A percentile compares a stretch with the other conserved stretches of the same genome.
These are phyloP conservation scores for Xylaria multiplex DNA, from an alignment of 2,329 filamentous ascomycete species.

Conservation along the genomic window DNA sequence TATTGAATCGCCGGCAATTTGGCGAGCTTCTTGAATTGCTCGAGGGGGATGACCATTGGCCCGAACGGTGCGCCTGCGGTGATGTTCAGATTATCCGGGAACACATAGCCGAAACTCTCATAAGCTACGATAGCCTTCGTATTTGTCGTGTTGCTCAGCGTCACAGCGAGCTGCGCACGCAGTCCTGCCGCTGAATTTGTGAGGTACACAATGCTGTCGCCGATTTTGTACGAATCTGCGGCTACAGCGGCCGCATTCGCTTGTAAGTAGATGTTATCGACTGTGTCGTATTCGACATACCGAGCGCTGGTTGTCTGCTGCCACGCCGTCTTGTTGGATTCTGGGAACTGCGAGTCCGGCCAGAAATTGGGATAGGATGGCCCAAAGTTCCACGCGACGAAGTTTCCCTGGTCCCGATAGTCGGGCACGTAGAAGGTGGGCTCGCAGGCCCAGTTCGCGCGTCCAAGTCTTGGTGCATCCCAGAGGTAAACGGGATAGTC, in stretches of 20 bases:
- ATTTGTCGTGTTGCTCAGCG: constrained; percentile 50
- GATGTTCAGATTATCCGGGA: constrained; percentile 43
- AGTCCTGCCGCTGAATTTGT: constrained; percentile 51
- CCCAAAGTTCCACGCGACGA: constrained; percentile 52
- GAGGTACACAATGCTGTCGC: constrained; percentile 49
- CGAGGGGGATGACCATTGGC: constrained; percentile 41
- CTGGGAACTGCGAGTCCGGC: constrained; percentile 51
- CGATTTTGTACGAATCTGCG: constrained; percentile 49
- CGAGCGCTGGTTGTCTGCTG: constrained; percentile 49
- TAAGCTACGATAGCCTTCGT: constrained; percentile 51
- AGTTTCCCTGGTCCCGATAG: constrained; percentile 51
- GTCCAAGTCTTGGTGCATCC: constrained; percentile 52
- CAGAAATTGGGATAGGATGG: constrained; percentile 48
- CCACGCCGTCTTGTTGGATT: constrained; percentile 47
- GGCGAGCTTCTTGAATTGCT: constrained; percentile 46
- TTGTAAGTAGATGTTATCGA: constrained; percentile 49
- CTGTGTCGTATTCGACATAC: constrained; percentile 51
- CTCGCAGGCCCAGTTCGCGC: constrained; percentile 52
- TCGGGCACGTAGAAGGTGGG: constrained; percentile 45
- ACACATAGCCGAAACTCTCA: constrained; percentile 43
- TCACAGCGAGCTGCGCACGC: constrained; percentile 49
- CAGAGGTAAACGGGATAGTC: constrained; percentile 53
- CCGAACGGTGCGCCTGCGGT: constrained; percentile 40
- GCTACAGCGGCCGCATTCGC: constrained; percentile 49
- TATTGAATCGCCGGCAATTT: constrained; percentile 42